These are phyloP conservation scores for Cyberlindnera mississippiensis DNA, from an alignment of 805 yeast species.

Conservation along the genomic window DNA sequence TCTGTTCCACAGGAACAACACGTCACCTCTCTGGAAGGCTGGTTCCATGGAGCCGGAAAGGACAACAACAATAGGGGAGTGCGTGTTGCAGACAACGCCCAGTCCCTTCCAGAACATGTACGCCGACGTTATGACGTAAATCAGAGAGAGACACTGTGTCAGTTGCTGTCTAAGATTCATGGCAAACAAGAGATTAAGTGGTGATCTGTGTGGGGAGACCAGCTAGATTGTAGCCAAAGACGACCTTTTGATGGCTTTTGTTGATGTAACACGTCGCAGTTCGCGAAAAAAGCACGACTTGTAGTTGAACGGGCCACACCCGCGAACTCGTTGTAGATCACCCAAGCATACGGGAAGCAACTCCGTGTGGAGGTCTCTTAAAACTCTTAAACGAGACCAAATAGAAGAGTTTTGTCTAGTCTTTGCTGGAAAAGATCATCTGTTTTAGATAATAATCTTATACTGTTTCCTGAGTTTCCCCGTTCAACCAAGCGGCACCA, in stretches of 20 bases:
- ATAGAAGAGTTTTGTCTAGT: no score
- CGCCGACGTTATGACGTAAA: constrained; percentile 82
- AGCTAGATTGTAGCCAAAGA: no score
- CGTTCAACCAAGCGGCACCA: no score
- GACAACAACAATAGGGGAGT: constrained; percentile 94
- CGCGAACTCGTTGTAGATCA: constrained; percentile 2
- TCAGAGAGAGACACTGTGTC: constrained; percentile 64
- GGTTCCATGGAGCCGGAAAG: constrained; percentile 99
- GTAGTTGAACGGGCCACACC: not conserved
- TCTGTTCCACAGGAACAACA: constrained; percentile 87
- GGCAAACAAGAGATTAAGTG: no score
- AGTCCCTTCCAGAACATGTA: constrained; percentile 89
- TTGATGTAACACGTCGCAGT: not conserved
- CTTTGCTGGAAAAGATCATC: no score
- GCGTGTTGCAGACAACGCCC: constrained; percentile 70
- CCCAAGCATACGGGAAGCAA: no score
- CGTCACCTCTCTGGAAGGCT: constrained; percentile 97
- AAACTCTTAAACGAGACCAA: no score
- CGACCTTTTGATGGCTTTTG: no score
- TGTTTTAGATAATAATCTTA: no score
- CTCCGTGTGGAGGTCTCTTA: no score
- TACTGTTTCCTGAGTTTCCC: no score
- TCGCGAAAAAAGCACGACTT: not conserved
- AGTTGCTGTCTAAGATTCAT: constrained; percentile 62
- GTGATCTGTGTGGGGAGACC: no score